Base-by-base conservation (phyloP, 192 early-diverging fungal genomes). In the Podila epicladia region DNA sequence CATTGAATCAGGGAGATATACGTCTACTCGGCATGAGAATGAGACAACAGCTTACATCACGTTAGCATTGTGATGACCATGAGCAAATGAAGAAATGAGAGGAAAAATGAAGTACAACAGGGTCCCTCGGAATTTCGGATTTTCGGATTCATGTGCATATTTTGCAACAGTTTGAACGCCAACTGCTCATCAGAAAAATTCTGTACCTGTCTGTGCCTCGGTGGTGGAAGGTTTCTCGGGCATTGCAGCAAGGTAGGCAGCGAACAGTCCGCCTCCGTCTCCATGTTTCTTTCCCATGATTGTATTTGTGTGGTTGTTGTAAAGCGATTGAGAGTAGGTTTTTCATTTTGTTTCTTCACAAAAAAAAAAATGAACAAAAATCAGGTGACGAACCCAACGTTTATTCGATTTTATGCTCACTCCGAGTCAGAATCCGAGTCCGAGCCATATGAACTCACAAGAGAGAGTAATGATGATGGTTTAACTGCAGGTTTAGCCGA, bases 401-500 rank as follows among this genome's bases (percentile, higher is more conserved):
- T 53, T 53, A 53, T 53, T 53, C 11, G 6, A 55, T 20, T 55
- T 55, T 55, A 55, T 17, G 17, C 49, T n/a, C 20, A 7, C 49
- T 53, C 50, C 19, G n/a, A n/a, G n/a, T 9, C 53, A n/a, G 20
- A 71, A 29, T 80, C 77, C 2, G 77, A 80, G 22, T 73, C 77
- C 3, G 77, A 80, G 17, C 71, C 77, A 73, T 80, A 80, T 11
- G 71, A 68, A 15, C 71, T 67, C 31, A 80, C 62, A 6, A 80
- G 66, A 2, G 77, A 68, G 60, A 80, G 32, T 53, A 80, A 32
- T n/a, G 77, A 69, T 11, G 77, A 20, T 11, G 74, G 49, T 48
- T 65, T 71, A 20, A 49, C 28, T 22, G 62, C 68, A 57, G 51
- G 55, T 59, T 50, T 71, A 15, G 57, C 5, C 7, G 58, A 3